phyloP scores from a whole-genome alignment of 2,329 filamentous ascomycete genomes.

The Delphinella strobiligena region DNA sequence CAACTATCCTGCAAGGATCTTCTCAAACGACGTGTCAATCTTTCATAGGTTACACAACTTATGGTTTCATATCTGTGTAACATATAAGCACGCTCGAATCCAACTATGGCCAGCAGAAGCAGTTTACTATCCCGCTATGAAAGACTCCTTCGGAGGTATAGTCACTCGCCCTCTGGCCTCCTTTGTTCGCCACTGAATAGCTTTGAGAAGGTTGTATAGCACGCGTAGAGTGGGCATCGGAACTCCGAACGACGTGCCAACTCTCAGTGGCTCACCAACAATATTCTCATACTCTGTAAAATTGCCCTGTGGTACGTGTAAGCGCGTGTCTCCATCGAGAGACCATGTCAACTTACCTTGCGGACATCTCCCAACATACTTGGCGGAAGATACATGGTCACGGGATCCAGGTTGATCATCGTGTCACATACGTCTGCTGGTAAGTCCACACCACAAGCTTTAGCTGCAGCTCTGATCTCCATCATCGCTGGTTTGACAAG shows the following conservation, averaged over 20 bases:
- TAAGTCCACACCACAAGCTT: slow-evolving; percentile 28
- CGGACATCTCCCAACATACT: slow-evolving; percentile 44
- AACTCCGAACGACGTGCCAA: slow-evolving; percentile 37
- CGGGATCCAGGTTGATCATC: slow-evolving; percentile 38
- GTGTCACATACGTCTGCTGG: slow-evolving; percentile 30
- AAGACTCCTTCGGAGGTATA: slow-evolving; percentile 8
- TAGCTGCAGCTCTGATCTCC: slow-evolving; percentile 35
- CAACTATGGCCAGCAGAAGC: neutral
- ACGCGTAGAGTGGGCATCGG: slow-evolving; percentile 37
- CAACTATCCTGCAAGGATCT: too few species aligned
- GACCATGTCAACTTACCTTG: slow-evolving; percentile 21
- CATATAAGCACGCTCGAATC: too few species aligned
- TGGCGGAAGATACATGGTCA: slow-evolving; percentile 37
- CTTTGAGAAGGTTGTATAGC: slow-evolving; percentile 37
- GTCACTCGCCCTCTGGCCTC: slow-evolving; percentile 6
- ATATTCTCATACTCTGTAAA: slow-evolving; percentile 46
- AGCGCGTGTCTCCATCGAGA: too few species aligned
- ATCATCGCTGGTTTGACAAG: slow-evolving; percentile 40
- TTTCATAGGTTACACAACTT: too few species aligned
- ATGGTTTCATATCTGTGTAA: too few species aligned
- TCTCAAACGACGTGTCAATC: too few species aligned
- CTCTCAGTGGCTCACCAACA: slow-evolving; percentile 44
- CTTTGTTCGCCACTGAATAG: slow-evolving; percentile 29
- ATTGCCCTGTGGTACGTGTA: slow-evolving; percentile 27
- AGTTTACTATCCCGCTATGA: slow-evolving; percentile 7